Percentiles rank a stretch among this genome's conserved stretches.
phyloP scores from a whole-genome alignment of 2,329 filamentous ascomycete species.

The Myriosclerotinia curreyana region DNA sequence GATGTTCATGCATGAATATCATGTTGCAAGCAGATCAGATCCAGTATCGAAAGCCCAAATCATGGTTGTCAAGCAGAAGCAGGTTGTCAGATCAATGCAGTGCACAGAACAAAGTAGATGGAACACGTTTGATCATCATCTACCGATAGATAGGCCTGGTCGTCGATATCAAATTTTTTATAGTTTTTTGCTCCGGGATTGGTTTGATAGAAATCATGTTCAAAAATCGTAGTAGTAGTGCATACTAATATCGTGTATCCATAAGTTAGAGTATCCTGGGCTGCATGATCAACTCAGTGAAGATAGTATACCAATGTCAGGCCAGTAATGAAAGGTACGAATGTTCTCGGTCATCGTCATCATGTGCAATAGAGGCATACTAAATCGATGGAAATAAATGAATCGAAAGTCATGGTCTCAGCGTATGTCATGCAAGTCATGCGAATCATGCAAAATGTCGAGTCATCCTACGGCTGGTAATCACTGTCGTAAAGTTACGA shows the following conservation, averaged over 20 bases:
- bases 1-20: conserved; percentile 18
- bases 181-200: conserved; percentile 12
- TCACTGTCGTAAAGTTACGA: conserved; percentile 37
- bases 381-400: conserved; percentile 36
- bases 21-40: conserved; percentile 16
- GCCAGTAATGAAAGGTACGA: conserved; percentile 18
- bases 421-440: conserved; percentile 34
- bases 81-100: conserved; percentile 16
- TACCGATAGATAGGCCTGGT: conserved; percentile 15
- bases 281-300: conserved; percentile 23
- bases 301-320: conserved; percentile 20
- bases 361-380: conserved; percentile 39
- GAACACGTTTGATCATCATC: conserved; percentile 13
- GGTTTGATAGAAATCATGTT: conserved; percentile 10
- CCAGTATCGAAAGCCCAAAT: conserved; percentile 14
- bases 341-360: conserved; percentile 28
- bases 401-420: conserved; percentile 39
- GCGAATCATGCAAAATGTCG: conserved; percentile 37
- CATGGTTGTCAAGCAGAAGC: conserved; percentile 15
- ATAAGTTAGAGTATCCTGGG: conserved; percentile 19
- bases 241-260: conserved; percentile 21
- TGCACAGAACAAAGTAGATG: conserved; percentile 18
- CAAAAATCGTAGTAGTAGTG: conserved; percentile 18
- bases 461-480: conserved; percentile 31
- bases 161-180: not conserved